Conservation (phyloP, 371 early-diverging fungal genomes). For the Globomyces sp. region DNA sequence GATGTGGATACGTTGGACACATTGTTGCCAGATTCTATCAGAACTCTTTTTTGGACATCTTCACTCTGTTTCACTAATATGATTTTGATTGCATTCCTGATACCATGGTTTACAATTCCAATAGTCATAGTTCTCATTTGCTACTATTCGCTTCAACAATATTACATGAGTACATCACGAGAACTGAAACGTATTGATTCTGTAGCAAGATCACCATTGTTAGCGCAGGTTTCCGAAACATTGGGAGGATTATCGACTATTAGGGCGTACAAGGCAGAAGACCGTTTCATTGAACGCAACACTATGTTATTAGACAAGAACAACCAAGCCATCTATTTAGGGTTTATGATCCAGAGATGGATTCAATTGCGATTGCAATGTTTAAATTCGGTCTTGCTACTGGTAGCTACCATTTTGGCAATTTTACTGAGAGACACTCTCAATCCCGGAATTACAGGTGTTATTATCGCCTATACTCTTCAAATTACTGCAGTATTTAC, state of each 20-base stretch:
- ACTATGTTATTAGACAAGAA: constrained; percentile 43
- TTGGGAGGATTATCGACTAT: constrained; percentile 36
- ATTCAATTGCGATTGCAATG: constrained; percentile 70
- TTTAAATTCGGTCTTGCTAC: constrained; percentile 19
- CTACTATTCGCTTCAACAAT: constrained; percentile 21
- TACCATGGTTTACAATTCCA: constrained; percentile 38
- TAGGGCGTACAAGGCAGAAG: constrained; percentile 37
- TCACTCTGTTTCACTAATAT: neutral
- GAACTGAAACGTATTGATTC: constrained; percentile 77
- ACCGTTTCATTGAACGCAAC: constrained; percentile 29
- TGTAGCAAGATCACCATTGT: constrained; percentile 43
- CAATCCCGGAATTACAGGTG: constrained; percentile 39
- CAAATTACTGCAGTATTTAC: constrained; percentile 21
- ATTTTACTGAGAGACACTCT: constrained; percentile 68
- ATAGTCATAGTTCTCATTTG: constrained; percentile 25
- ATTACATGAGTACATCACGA: constrained; percentile 46
- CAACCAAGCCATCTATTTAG: constrained; percentile 24
- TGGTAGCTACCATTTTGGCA: constrained; percentile 28
- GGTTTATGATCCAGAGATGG: constrained; percentile 33
- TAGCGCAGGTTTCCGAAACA: constrained; percentile 25
- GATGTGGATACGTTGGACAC: constrained; percentile 52
- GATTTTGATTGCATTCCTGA: constrained; percentile 31
- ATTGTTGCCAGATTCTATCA: constrained; percentile 3
- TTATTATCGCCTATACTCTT: constrained; percentile 31
- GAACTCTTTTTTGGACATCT: constrained; percentile 3